phyloP scores from a whole-genome alignment of 768 basidiomycete species.

The Rhizopogon rudus region DNA sequence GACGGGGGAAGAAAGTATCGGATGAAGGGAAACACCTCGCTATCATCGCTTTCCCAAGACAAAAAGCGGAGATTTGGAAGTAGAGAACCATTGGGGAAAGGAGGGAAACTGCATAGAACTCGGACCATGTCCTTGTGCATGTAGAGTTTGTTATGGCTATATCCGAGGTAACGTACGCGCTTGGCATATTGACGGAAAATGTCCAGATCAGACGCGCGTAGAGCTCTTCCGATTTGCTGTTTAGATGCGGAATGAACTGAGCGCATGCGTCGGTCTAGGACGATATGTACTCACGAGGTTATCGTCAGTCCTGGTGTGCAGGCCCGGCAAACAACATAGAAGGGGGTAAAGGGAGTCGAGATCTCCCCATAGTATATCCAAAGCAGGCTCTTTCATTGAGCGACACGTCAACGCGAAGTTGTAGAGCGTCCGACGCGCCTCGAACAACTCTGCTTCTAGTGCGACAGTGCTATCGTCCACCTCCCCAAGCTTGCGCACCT shows the following conservation, averaged over 20 bases:
- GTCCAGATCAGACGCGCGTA: background rate
- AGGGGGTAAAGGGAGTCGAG: slow-evolving; percentile 1
- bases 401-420: slow-evolving; percentile 4
- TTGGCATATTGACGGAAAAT: slow-evolving; percentile 4
- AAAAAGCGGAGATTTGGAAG: slow-evolving; percentile 2
- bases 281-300: background rate
- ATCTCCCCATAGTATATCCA: slow-evolving; percentile 1
- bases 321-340: background rate
- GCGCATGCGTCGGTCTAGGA: background rate
- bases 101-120: slow-evolving; percentile 2
- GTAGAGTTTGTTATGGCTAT: background rate
- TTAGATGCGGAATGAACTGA: background rate
- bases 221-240: background rate
- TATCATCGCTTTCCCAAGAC: background rate
- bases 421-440: background rate
- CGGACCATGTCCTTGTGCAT: background rate
- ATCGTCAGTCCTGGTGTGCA: background rate
- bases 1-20: slow-evolving; percentile 1
- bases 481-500: background rate
- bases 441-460: background rate
- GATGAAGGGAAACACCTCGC: background rate
- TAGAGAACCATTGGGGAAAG: background rate
- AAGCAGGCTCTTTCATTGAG: slow-evolving; percentile 1
- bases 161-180: slow-evolving; percentile 2
- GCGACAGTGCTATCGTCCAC: background rate